These are phyloP conservation scores for Suillus lakei DNA, from an alignment of 768 basidiomycete genomes.

Conservation along the genomic window DNA sequence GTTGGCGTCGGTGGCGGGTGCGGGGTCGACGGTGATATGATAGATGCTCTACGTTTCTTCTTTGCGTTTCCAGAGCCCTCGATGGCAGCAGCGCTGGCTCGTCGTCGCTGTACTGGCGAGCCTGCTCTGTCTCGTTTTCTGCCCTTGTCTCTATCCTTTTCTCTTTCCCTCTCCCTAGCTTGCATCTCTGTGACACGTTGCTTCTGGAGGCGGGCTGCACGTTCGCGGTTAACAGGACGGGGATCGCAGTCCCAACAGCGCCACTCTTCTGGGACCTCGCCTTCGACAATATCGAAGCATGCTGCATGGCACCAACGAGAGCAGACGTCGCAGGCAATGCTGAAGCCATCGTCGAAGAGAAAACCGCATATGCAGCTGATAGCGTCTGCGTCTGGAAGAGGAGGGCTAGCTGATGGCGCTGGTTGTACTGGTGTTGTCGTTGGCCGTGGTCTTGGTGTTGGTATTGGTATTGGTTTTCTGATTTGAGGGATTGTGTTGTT, in stretches of 20 bases:
- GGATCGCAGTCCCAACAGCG: slow-evolving; percentile 73
- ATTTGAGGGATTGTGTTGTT: slow-evolving; percentile 47
- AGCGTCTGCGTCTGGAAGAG: slow-evolving; percentile 45
- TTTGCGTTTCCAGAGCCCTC: slow-evolving; percentile 37
- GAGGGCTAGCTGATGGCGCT: slow-evolving; percentile 14
- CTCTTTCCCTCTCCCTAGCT: slow-evolving; percentile 22
- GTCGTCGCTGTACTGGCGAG: slow-evolving; percentile 30
- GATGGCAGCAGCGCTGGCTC: slow-evolving; percentile 41
- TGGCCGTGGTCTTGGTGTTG: slow-evolving; percentile 13
- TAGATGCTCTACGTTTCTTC: slow-evolving; percentile 45
- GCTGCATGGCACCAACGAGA: slow-evolving; percentile 84
- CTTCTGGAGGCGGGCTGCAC: slow-evolving; percentile 50
- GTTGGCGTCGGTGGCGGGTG: not conserved
- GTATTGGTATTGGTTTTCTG: slow-evolving; percentile 35
- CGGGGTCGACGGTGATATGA: slow-evolving; percentile 7
- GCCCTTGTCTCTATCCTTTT: slow-evolving; percentile 34
- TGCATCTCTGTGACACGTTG: slow-evolving; percentile 1
- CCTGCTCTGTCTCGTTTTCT: slow-evolving; percentile 28
- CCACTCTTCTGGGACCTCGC: slow-evolving; percentile 74
- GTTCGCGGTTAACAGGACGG: slow-evolving; percentile 43
- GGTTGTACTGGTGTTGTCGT: slow-evolving; percentile 18
- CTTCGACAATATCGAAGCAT: slow-evolving; percentile 69
- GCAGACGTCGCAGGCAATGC: slow-evolving; percentile 85
- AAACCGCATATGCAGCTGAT: slow-evolving; percentile 79
- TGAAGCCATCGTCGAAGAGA: slow-evolving; percentile 80